These are phyloP conservation scores for Eucalyptus pauciflora DNA, from an alignment of 345 rosid species.

Conservation along the genomic window DNA sequence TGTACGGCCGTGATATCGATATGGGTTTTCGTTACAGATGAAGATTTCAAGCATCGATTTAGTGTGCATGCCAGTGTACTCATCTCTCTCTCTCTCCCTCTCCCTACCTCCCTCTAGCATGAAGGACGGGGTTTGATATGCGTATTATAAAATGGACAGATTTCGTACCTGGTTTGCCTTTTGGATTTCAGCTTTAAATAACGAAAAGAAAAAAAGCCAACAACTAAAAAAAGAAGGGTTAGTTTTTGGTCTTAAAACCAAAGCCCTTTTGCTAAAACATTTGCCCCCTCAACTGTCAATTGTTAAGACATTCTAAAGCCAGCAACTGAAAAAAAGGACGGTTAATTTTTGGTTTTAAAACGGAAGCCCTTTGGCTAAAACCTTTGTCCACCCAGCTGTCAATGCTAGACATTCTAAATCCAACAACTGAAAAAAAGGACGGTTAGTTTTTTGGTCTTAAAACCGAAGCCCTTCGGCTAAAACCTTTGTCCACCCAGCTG, in stretches of 20 bases:
- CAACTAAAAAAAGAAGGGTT: neutral
- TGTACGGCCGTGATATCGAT: slow-evolving; percentile 61
- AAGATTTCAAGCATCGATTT: neutral
- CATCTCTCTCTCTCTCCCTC: neutral
- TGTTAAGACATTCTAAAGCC: neutral
- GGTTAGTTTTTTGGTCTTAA: neutral
- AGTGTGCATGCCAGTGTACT: neutral
- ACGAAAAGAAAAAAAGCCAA: neutral
- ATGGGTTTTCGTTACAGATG: slow-evolving; percentile 60
- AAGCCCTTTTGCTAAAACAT: neutral
- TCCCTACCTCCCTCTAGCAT: neutral
- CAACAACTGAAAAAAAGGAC: neutral
- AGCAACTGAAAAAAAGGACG: neutral
- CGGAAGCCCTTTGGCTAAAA: neutral
- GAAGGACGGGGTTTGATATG: neutral
- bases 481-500: neutral
- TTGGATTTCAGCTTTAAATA: neutral
- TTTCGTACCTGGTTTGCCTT: neutral
- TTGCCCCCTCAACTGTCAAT: neutral
- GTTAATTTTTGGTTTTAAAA: neutral
- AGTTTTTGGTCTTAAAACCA: neutral
- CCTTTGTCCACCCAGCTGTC: neutral
- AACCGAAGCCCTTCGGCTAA: neutral
- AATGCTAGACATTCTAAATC: neutral
- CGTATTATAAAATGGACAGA: neutral